phyloP scores from a whole-genome alignment of 768 basidiomycete genomes.

The Solioccasus polychromus region DNA sequence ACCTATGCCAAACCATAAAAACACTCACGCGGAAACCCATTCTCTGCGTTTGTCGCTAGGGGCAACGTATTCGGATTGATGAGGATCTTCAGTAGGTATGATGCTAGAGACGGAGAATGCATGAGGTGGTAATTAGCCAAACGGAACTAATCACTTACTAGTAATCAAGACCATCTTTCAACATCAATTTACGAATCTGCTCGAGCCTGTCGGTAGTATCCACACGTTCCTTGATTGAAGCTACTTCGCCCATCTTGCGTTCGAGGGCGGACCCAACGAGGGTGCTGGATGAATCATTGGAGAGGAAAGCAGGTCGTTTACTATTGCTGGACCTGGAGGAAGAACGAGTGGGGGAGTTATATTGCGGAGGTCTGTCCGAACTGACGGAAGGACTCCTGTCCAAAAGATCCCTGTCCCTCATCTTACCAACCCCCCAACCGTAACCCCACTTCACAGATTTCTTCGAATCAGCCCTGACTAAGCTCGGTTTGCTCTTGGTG shows the following conservation, averaged over 20 bases:
- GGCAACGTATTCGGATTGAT: constrained; percentile 80
- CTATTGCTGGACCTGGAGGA: constrained; percentile 40
- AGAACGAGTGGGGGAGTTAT: constrained; percentile 32
- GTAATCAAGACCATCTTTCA: constrained; percentile 65
- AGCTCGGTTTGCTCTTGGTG: constrained; percentile 36
- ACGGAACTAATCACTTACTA: constrained; percentile 51
- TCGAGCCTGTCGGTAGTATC: constrained; percentile 62
- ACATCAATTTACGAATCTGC: constrained; percentile 63
- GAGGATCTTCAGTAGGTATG: constrained; percentile 78
- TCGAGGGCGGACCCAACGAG: constrained; percentile 73
- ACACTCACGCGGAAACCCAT: constrained; percentile 71
- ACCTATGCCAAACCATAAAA: constrained; percentile 25
- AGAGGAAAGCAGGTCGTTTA: constrained; percentile 41
- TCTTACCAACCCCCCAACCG: constrained; percentile 65
- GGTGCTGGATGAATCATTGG: constrained; percentile 68
- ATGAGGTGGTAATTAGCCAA: constrained; percentile 4
- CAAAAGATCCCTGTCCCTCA: constrained; percentile 43
- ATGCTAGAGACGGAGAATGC: constrained; percentile 43
- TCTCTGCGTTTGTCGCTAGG: constrained; percentile 72
- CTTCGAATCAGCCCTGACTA: constrained; percentile 56
- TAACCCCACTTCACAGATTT: constrained; percentile 64
- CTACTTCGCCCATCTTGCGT: constrained; percentile 65
- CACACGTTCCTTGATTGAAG: constrained; percentile 46
- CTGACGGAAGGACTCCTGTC: constrained; percentile 32
- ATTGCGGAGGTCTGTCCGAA: constrained; percentile 37